phyloP scores from a whole-genome alignment of 73 alveolate species.

The Symbiodinium pilosum region DNA sequence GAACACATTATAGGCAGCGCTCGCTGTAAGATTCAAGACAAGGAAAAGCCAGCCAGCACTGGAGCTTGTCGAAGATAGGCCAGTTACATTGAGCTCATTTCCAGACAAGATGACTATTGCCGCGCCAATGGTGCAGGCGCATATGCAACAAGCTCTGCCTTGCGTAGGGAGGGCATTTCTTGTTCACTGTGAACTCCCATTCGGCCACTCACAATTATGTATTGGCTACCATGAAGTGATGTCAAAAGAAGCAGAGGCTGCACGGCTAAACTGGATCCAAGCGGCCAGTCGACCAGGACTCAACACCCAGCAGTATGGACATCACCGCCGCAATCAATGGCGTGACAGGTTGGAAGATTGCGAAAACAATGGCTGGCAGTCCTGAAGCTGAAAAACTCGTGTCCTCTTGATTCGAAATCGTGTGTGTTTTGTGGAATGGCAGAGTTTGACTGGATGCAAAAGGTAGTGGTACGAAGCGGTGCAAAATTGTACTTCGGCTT shows the following conservation, averaged over 20 bases:
- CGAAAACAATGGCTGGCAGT: conserved; percentile 12
- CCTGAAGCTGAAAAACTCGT: background rate
- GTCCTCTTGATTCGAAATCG: too few species aligned
- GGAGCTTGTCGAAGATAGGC: background rate
- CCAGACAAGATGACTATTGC: background rate
- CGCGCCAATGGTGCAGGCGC: background rate
- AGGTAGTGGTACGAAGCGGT: background rate
- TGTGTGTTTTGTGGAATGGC: too few species aligned
- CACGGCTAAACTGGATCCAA: background rate
- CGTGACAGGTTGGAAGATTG: background rate
- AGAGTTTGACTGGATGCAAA: background rate
- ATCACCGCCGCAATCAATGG: conserved; percentile 18
- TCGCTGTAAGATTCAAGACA: background rate
- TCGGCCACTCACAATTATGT: background rate
- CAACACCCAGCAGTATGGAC: background rate
- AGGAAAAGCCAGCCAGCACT: background rate
- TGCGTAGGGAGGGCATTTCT: background rate
- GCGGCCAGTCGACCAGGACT: conserved; percentile 16
- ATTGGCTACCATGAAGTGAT: too few species aligned
- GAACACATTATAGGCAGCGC: conserved; percentile 14
- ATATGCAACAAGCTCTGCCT: background rate
- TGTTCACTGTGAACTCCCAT: background rate
- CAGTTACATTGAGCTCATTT: background rate
- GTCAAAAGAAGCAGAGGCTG: too few species aligned
- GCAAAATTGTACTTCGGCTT: background rate